Percentiles rank a stretch among this genome's conserved stretches.
Evolutionary conservation across 2,329 filamentous ascomycete genomes (phyloP).

Genomic region (Elsinoe arachidis): DNA sequence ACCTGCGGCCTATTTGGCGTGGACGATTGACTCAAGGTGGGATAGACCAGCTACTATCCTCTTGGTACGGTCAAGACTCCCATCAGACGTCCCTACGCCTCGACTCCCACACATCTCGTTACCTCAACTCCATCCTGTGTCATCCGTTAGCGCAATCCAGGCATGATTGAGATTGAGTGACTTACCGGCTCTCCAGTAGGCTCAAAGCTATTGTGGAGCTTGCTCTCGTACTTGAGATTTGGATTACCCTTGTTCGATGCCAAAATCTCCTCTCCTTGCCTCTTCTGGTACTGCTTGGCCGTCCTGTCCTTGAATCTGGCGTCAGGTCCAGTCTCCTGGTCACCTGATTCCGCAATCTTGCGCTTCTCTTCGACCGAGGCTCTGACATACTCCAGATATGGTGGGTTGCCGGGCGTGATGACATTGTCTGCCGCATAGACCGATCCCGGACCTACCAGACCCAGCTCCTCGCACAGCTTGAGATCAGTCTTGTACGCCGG

Average conservation of each 20-base stretch:
- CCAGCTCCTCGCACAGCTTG: conserved; percentile 66
- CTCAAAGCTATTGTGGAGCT: conserved; percentile 56
- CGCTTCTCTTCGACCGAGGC: conserved; percentile 56
- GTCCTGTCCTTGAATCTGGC: conserved; percentile 37
- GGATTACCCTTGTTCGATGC: conserved; percentile 48
- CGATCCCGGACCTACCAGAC: conserved; percentile 53
- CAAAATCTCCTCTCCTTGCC: conserved; percentile 39
- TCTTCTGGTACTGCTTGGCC: conserved; percentile 40
- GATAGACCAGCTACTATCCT: too few species aligned
- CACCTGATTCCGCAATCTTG: conserved; percentile 28
- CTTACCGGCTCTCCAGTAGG: conserved; percentile 58
- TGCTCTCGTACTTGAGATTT: conserved; percentile 56
- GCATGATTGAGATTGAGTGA: conserved; percentile 14
- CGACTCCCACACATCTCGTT: conserved; percentile 46
- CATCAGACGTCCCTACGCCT: conserved; percentile 12
- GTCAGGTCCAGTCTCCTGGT: conserved; percentile 27
- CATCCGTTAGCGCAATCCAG: not conserved
- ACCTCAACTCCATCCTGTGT: conserved; percentile 58
- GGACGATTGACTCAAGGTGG: too few species aligned
- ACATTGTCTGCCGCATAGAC: conserved; percentile 63
- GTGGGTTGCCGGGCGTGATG: conserved; percentile 61
- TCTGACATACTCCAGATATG: conserved; percentile 62
- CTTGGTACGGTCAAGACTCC: too few species aligned
- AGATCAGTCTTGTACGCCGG: conserved; percentile 65
- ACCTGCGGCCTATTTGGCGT: too few species aligned